These are phyloP conservation scores for Cladophialophora exuberans DNA, from an alignment of 2,329 filamentous ascomycete species.

Conservation along the genomic window DNA sequence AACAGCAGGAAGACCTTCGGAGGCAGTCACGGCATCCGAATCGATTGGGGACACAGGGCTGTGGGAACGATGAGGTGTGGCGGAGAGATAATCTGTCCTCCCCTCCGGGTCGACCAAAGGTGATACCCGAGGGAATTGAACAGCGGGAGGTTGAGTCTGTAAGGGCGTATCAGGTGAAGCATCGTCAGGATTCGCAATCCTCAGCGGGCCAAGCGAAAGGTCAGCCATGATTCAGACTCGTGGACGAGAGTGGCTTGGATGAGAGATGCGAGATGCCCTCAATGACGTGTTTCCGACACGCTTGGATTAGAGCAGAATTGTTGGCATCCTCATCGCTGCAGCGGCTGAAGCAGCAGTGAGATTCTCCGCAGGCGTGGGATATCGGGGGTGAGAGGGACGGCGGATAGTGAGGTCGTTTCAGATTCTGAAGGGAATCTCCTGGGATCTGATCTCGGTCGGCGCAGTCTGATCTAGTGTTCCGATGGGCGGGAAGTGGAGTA, in stretches of 20 bases:
- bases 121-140: constrained; percentile 26
- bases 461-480: neutral
- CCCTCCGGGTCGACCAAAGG: constrained; percentile 26
- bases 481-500: neutral
- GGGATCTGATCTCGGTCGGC: constrained; percentile 6
- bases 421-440: constrained; percentile 7
- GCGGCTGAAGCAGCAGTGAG: constrained; percentile 10
- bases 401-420: constrained; percentile 17
- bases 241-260: constrained; percentile 26
- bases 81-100: constrained; percentile 25
- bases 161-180: constrained; percentile 46
- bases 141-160: constrained; percentile 29
- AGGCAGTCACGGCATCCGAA: neutral
- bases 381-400: constrained; percentile 8
- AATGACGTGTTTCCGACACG: constrained; percentile 25
- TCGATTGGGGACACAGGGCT: constrained; percentile 33
- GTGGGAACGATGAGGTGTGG: constrained; percentile 19
- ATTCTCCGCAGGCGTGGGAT: neutral
- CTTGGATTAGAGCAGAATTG: constrained; percentile 12
- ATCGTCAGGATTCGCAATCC: constrained; percentile 95
- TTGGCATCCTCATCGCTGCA: constrained; percentile 24
- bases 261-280: neutral
- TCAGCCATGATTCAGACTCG: constrained; percentile 32
- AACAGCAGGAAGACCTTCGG: constrained; percentile 22
- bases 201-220: constrained; percentile 87